Conservation (phyloP, 805 yeast genomes). For the Suhomyces sp. region DNA sequence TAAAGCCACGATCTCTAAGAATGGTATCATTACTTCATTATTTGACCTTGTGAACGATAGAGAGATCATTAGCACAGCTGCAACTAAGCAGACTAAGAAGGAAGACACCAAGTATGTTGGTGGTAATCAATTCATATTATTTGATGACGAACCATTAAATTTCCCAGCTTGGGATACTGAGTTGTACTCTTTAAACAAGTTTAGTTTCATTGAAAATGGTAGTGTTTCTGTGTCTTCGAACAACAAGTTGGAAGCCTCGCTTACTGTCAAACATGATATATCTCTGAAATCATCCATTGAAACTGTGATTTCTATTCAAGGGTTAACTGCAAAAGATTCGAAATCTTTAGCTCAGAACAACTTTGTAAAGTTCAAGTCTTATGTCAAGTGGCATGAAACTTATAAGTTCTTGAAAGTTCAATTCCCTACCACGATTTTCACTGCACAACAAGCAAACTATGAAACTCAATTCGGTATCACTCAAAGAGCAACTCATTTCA, state of each 20-base stretch:
- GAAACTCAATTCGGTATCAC: slow-evolving; percentile 95
- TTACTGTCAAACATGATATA: slow-evolving; percentile 61
- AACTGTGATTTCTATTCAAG: slow-evolving; percentile 70
- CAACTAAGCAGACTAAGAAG: slow-evolving; percentile 47
- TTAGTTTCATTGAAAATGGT: slow-evolving; percentile 44
- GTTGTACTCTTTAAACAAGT: slow-evolving; percentile 76
- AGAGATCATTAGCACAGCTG: slow-evolving; percentile 63
- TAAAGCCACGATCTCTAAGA: slow-evolving; percentile 50
- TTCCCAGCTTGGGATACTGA: slow-evolving; percentile 99
- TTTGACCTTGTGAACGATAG: slow-evolving; percentile 55
- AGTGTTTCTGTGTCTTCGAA: slow-evolving; percentile 42
- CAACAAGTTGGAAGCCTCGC: slow-evolving; percentile 61
- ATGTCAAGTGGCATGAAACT: slow-evolving; percentile 83
- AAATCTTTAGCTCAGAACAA: slow-evolving; percentile 38
- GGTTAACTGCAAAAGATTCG: slow-evolving; percentile 50
- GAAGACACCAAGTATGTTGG: slow-evolving; percentile 35
- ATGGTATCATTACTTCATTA: slow-evolving; percentile 61
- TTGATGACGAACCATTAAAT: slow-evolving; percentile 85
- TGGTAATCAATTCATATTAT: slow-evolving; percentile 79
- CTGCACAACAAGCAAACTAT: slow-evolving; percentile 71
- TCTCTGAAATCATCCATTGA: slow-evolving; percentile 57
- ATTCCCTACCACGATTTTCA: slow-evolving; percentile 82
- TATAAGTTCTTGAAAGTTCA: slow-evolving; percentile 91
- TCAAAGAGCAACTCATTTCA: slow-evolving; percentile 89
- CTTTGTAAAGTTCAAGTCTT: slow-evolving; percentile 36